phyloP scores from a whole-genome alignment of 2,329 filamentous ascomycete species.

The Eurotiales sp. region DNA sequence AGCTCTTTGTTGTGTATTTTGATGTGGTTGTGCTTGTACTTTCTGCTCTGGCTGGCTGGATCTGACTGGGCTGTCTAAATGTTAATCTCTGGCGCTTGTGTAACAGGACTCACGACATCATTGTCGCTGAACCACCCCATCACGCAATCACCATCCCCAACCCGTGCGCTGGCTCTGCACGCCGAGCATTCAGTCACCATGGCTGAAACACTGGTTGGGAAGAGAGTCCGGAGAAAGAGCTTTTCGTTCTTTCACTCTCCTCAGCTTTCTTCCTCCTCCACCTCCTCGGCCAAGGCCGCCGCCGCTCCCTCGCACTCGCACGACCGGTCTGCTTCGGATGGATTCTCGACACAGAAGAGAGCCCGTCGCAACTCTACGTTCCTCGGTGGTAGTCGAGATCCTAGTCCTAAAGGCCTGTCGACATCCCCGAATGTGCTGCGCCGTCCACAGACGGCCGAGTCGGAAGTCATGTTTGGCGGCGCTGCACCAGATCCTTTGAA shows the following conservation, averaged over 20 bases:
- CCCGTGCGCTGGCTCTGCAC: not conserved
- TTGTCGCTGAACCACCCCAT: conserved; percentile 20
- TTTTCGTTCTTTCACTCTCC: conserved; percentile 27
- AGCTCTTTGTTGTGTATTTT: conserved; percentile 9
- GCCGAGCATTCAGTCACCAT: conserved; percentile 17
- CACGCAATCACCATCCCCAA: not conserved
- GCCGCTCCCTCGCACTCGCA: conserved; percentile 21
- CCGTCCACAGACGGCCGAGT: conserved; percentile 27
- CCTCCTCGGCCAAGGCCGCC: conserved; percentile 12
- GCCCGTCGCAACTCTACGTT: conserved; percentile 35
- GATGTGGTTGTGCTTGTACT: conserved; percentile 10
- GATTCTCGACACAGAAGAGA: conserved; percentile 30
- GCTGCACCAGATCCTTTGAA: conserved; percentile 29
- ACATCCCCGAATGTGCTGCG: conserved; percentile 15
- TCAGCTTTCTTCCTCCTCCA: conserved; percentile 18
- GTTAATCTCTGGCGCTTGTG: conserved; percentile 8
- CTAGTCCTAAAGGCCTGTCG: conserved; percentile 23
- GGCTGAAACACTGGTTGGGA: conserved; percentile 18
- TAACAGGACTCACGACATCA: conserved; percentile 24
- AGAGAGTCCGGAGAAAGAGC: conserved; percentile 30
- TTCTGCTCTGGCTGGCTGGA: conserved; percentile 4
- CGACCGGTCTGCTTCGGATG: conserved; percentile 36
- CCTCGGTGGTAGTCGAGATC: conserved; percentile 32
- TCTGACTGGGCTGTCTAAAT: too few relatives aligned
- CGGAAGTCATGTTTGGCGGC: conserved; percentile 25